Base-by-base conservation (phyloP, 345 rosid species). In the Cardiospermum halicacabum region DNA sequence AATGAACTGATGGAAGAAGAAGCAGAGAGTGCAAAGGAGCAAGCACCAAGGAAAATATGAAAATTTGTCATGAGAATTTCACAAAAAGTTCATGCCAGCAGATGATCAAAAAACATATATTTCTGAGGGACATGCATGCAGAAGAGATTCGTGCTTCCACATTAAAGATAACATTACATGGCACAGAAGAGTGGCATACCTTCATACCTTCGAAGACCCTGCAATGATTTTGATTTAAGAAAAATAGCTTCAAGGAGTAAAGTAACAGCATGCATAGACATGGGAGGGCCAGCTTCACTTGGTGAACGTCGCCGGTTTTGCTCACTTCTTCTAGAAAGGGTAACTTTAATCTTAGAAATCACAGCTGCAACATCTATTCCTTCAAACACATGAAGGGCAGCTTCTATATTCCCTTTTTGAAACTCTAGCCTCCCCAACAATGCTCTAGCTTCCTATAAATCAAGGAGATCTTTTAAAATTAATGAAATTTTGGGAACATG, bases 361-460 rank as follows among this genome's bases (percentile, higher is more conserved):
- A 77, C 79, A 47, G 78, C 81, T 37, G 79, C 71, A 21, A 83
- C 69, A 49, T 88, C 89, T 56, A 85, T 88, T 58, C 87, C 95
- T 75, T 85, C 91, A 59, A 85, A 88, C 43, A 85, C 91, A 58
- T 83, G 89, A 47, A 83, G 77, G 3, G 95, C 91, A 43, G 81
- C 85, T 67, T 83, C 91, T 57, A 78, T 48, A 57, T 83, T 78
- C 58, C 95, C 95, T 66, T 83, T 85, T 40, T 85, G 95, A 72
- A 80, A 83, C 68, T 88, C 91, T 22, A 83, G 82, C 75, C 87
- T 83, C 68, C 89, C 91, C 51, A 88, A 69, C 69, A 88, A 74
- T 61, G 91, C 95, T 66, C 89, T 85, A 54, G 91, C 95, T 83
- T 88, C 95, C 95, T 88, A 59, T 18, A 75, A 66, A 47, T 42